phyloP scores from a whole-genome alignment of 2,329 filamentous ascomycete genomes.

The Neopestalotiopsis sp. region DNA sequence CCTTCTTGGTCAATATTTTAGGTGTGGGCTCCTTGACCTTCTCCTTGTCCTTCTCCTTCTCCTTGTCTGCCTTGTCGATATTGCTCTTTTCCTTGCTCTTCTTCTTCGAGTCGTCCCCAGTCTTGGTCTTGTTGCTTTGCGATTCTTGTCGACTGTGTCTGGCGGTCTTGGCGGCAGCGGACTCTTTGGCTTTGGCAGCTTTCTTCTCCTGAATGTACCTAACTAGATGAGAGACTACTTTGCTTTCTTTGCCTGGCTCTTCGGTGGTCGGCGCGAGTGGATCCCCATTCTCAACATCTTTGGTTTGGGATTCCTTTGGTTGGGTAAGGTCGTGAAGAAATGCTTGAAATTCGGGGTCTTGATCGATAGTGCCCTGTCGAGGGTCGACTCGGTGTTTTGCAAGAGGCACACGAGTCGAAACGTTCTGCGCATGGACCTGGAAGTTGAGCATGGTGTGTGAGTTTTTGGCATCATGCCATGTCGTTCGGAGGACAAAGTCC shows the following conservation, averaged over 20 bases:
- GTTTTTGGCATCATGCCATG: conserved; percentile 83
- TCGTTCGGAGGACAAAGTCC: conserved; percentile 69
- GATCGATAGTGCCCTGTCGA: conserved; percentile 92
- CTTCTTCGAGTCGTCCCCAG: conserved; percentile 53
- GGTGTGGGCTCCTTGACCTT: conserved; percentile 61
- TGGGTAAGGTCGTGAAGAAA: conserved; percentile 90
- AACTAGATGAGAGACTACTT: conserved; percentile 82
- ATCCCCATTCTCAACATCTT: conserved; percentile 52
- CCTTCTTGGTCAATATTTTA: conserved; percentile 67
- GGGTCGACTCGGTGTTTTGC: conserved; percentile 78
- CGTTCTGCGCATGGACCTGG: conserved; percentile 80
- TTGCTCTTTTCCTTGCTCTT: conserved; percentile 65
- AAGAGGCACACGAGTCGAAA: conserved; percentile 78
- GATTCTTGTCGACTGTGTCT: conserved; percentile 64
- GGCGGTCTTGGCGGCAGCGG: conserved; percentile 41
- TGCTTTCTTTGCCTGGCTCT: conserved; percentile 55
- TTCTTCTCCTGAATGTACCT: conserved; percentile 93
- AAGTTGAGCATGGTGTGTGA: conserved; percentile 74
- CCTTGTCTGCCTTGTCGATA: conserved; percentile 66
- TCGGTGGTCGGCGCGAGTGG: conserved; percentile 54
- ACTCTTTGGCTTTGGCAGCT: conserved; percentile 54
- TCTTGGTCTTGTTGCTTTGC: conserved; percentile 54
- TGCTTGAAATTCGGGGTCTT: conserved; percentile 92
- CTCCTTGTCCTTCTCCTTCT: conserved; percentile 53
- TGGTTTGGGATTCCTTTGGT: conserved; percentile 47